Conservation (phyloP, 1,284 basidiomycete species). For the Ustilago shanxiensis region DNA sequence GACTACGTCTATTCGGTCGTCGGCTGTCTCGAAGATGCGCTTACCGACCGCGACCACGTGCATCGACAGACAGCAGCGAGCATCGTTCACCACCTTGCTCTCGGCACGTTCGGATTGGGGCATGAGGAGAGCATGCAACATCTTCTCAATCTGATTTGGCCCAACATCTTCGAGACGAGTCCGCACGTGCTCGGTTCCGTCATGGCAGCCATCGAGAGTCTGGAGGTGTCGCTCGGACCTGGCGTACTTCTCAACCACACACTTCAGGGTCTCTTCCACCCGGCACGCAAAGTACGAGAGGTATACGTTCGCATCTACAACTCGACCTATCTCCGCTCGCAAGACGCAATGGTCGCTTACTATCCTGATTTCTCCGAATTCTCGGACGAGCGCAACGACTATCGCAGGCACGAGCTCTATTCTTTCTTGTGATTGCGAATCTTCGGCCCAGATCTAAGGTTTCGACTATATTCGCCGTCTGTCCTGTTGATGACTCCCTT, state of each 20-base stretch:
- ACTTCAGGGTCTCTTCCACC: conserved; percentile 72
- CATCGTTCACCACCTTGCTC: conserved; percentile 98
- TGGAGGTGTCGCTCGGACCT: conserved; percentile 94
- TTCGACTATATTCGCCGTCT: neutral
- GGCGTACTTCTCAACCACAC: conserved; percentile 88
- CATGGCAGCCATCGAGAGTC: conserved; percentile 85
- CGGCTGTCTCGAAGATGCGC: conserved; percentile 95
- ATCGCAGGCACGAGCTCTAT: conserved; percentile 61
- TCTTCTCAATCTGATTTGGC: conserved; percentile 98
- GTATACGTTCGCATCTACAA: conserved; percentile 85
- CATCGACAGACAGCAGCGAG: conserved; percentile 98
- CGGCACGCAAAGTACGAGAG: conserved; percentile 94
- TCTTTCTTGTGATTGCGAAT: conserved; percentile 28
- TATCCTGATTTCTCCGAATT: conserved; percentile 76
- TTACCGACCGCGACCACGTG: conserved; percentile 97
- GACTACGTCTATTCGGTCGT: conserved; percentile 98
- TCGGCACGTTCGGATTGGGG: conserved; percentile 95
- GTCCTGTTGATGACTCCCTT: neutral
- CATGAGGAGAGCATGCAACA: conserved; percentile 98
- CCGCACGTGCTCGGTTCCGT: conserved; percentile 95
- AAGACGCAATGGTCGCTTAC: conserved; percentile 91
- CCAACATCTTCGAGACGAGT: conserved; percentile 97
- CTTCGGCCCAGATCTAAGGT: too few relatives aligned
- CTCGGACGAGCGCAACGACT: conserved; percentile 64
- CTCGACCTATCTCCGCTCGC: conserved; percentile 79